Percentiles rank a stretch among this genome's conserved stretches.
These are phyloP conservation scores for Entomortierella lignicola DNA, from an alignment of 192 early-diverging fungal genomes.

Conservation along the genomic window DNA sequence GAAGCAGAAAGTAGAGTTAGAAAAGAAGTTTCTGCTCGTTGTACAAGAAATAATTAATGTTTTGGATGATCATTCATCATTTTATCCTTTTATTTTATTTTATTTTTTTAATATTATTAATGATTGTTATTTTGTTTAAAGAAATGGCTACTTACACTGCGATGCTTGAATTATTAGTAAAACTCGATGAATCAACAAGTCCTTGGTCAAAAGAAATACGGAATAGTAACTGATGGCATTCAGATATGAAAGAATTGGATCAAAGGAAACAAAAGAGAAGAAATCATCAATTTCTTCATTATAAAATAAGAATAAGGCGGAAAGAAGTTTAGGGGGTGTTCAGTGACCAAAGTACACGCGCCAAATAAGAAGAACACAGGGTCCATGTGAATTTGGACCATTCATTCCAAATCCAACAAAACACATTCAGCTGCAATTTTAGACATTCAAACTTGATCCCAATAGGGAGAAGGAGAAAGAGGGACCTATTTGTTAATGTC, in stretches of 20 bases:
- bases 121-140: no score
- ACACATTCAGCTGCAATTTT: background rate
- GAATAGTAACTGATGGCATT: background rate
- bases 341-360: background rate
- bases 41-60: no score
- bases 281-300: background rate
- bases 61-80: no score
- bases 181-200: no score
- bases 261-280: background rate
- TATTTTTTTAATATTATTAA: no score
- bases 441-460: background rate
- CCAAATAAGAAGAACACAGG: background rate
- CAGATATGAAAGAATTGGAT: background rate
- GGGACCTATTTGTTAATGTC: background rate
- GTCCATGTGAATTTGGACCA: background rate
- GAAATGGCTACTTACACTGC: no score
- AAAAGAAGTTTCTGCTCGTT: no score
- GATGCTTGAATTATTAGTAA: no score
- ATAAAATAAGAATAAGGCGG: background rate
- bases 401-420: slow-evolving; percentile 1
- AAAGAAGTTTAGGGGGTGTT: background rate
- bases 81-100: no score
- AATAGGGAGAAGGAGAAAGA: background rate
- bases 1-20: background rate
- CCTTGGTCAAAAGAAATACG: no score